Conservation (phyloP, 306 rosid species). For the Parietaria judaica region DNA sequence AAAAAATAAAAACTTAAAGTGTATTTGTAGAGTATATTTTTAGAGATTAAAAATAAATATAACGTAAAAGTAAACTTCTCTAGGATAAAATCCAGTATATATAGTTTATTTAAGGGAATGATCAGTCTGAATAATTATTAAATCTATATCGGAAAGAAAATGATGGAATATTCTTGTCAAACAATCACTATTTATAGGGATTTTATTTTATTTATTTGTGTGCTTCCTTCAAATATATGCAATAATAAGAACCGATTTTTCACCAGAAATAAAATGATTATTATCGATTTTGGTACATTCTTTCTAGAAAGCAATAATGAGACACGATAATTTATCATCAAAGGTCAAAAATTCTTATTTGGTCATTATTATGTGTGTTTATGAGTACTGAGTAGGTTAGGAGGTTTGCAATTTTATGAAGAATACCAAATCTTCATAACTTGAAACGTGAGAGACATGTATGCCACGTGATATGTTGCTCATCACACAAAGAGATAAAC, state of each 20-base stretch:
- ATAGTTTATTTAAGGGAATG: too few species aligned
- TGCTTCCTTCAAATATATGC: background rate
- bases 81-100: too few species aligned
- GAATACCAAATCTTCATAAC: background rate
- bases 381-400: slow-evolving; percentile 2
- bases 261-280: slow-evolving; percentile 9
- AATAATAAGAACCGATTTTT: slow-evolving; percentile 7
- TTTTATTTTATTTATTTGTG: background rate
- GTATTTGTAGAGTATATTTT: too few species aligned
- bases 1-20: too few species aligned
- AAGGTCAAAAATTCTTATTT: slow-evolving; percentile 8
- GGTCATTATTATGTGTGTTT: slow-evolving; percentile 9
- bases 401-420: slow-evolving; percentile 6
- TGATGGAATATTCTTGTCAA: background rate
- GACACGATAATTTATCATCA: background rate
- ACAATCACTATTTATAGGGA: too few species aligned
- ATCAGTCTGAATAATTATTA: too few species aligned
- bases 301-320: background rate
- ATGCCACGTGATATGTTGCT: slow-evolving; percentile 14
- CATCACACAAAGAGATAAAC: background rate
- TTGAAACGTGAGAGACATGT: slow-evolving; percentile 8
- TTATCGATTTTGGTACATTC: background rate
- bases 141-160: background rate
- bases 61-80: too few species aligned
- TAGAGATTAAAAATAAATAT: too few species aligned